Base-by-base conservation (phyloP, 1,284 basidiomycete genomes). In the Pterulicium gracile region DNA sequence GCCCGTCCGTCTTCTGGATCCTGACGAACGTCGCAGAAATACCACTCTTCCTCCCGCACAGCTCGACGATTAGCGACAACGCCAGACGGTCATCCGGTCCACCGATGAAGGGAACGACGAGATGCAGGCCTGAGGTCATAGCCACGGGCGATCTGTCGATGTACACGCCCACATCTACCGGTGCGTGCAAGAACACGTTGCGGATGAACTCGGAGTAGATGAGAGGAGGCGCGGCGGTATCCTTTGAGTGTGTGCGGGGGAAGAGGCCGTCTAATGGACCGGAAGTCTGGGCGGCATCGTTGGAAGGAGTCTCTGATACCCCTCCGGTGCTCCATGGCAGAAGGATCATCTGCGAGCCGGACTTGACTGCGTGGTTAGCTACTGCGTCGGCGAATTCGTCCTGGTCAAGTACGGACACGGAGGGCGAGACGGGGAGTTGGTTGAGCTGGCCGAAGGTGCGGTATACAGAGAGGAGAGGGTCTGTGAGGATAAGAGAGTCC, bases 41-140 rank as follows among this genome's bases (percentile, higher is more conserved):
- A 18, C 61, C 60, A 0, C 75, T 59, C 54, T 84, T 81, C 13
- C 39, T 41, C 35, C 67, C 60, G 55, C 87, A 90, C 12, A 94
- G 70, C 62, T 93, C 89, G 10, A 88, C 75, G 5, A 88, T 72
- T 55, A 94, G 79, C 27, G 75, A 66, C 19, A 96, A 67, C 0
- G 90, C 88, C 5, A 89, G 73, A 1, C 93, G 78, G 58, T 96
- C 93, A 61, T 97, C 93, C 0, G 89, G 83, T 0, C 93, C 93
- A 44, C 92, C 93, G 59, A 92, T 86, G 75, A 95, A 96, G 0
- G 88, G 86, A 32, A 95, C 61, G 66, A 93, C 83, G 45, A 93
- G 62, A 54, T 88, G 88, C 53, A 81, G 77, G 43, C 47, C 54
- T 43, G 47, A 47, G 21, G 54, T 61, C 24, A 54, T 24, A 12